A percentile compares a stretch with the other conserved stretches of the same genome.
phyloP scores from a whole-genome alignment of 2,329 filamentous ascomycete genomes.

The Ophiocordyceps camponoti-leonardi region DNA sequence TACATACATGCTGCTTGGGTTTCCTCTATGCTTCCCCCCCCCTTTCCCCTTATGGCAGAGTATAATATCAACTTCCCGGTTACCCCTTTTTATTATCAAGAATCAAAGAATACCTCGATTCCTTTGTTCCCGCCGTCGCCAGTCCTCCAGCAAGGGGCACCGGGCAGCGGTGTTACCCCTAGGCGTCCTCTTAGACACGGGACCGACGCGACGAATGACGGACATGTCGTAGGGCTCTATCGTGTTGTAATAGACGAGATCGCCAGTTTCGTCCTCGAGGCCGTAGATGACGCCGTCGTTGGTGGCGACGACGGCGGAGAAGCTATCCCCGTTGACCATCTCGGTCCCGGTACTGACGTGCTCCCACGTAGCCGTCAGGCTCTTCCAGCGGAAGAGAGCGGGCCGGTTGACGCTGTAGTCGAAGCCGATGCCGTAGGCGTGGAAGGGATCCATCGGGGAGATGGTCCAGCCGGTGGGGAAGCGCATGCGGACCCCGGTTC shows the following conservation, averaged over 20 bases:
- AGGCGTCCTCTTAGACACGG: neutral
- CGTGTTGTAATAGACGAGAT: neutral
- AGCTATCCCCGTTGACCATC: neutral
- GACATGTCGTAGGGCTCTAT: neutral
- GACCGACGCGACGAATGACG: neutral
- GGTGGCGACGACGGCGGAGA: constrained; percentile 2
- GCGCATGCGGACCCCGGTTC: neutral
- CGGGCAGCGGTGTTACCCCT: neutral
- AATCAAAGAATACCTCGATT: too few species aligned
- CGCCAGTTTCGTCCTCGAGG: neutral
- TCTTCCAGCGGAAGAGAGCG: constrained; percentile 1
- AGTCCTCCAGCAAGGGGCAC: neutral
- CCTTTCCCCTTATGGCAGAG: too few species aligned
- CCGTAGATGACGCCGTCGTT: constrained; percentile 2
- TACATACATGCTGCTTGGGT: too few species aligned
- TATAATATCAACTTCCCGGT: too few species aligned
- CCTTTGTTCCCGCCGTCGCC: too few species aligned
- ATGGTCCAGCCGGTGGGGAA: constrained; percentile 1
- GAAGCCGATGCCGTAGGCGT: constrained; percentile 1
- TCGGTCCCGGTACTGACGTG: neutral
- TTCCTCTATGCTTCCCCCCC: too few species aligned
- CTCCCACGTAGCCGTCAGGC: neutral
- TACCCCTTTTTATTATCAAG: too few species aligned
- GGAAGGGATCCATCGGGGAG: neutral
- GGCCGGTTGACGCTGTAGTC: neutral